Conservation (phyloP, 345 rosid species). For the Rhizophora mangle region DNA sequence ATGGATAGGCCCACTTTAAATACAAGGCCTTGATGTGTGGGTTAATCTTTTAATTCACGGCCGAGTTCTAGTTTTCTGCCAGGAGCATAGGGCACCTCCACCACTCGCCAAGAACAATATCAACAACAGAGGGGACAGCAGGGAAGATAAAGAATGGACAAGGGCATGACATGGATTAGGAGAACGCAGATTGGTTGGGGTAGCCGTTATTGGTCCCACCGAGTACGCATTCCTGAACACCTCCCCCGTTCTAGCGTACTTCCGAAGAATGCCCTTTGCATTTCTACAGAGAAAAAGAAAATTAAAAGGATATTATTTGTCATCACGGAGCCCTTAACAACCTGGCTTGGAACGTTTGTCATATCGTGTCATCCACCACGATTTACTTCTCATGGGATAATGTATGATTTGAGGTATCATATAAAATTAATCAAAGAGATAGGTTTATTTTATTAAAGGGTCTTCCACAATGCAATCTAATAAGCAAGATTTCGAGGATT, state of each 20-base stretch:
- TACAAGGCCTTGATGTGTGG: constrained; percentile 25
- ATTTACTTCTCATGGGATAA: background rate
- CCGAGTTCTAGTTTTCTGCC: constrained; percentile 59
- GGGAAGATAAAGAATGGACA: constrained; percentile 52
- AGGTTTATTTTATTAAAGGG: no score
- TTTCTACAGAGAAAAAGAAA: no score
- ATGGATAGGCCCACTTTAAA: background rate
- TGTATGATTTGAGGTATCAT: no score
- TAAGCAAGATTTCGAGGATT: no score
- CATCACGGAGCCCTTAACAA: background rate
- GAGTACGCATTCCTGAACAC: constrained; percentile 67
- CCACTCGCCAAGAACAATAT: constrained; percentile 64
- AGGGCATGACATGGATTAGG: constrained; percentile 58
- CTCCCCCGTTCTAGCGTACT: constrained; percentile 36
- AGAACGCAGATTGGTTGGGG: constrained; percentile 75
- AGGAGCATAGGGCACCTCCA: constrained; percentile 70
- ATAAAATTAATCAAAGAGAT: no score
- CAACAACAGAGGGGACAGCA: constrained; percentile 64
- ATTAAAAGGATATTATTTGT: background rate
- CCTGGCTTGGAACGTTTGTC: no score
- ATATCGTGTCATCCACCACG: background rate
- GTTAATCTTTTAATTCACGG: constrained; percentile 65
- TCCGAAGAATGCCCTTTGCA: no score
- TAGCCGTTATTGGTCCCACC: constrained; percentile 56
- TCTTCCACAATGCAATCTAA: no score